Conservation (phyloP, 805 yeast genomes). For the Brettanomyces nanus region DNA sequence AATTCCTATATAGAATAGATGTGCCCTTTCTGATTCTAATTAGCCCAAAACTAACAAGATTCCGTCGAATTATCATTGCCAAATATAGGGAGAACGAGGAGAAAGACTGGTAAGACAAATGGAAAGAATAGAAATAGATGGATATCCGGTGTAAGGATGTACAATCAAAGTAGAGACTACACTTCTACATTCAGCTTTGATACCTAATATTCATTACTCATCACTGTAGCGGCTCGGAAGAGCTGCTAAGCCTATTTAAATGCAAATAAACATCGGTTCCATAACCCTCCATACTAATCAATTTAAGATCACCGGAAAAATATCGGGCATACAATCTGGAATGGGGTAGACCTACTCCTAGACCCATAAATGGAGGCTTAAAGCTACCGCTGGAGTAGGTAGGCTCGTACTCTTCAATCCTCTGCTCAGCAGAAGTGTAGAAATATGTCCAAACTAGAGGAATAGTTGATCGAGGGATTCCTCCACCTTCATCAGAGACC, state of each 20-base stretch:
- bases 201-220: too few species aligned
- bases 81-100: background rate
- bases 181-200: too few species aligned
- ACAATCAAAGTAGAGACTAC: too few species aligned
- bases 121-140: too few species aligned
- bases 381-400: constrained; percentile 17
- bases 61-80: too few species aligned
- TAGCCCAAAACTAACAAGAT: too few species aligned
- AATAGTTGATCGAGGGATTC: constrained; percentile 75
- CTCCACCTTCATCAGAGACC: constrained; percentile 91
- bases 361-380: constrained; percentile 90
- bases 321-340: constrained; percentile 81
- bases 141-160: too few species aligned
- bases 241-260: constrained; percentile 66
- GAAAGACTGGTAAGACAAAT: background rate
- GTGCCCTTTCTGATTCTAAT: too few species aligned
- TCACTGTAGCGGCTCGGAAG: constrained; percentile 59
- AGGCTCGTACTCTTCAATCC: constrained; percentile 31
- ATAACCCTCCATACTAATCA: constrained; percentile 88
- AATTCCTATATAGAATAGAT: too few species aligned
- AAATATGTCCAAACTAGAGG: constrained; percentile 88
- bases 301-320: constrained; percentile 82
- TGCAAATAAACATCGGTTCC: constrained; percentile 91
- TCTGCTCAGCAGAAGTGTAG: constrained; percentile 78
- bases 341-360: constrained; percentile 86